These are phyloP conservation scores for Diaporthe ilicicola DNA, from an alignment of 2,329 filamentous ascomycete genomes.

Conservation along the genomic window DNA sequence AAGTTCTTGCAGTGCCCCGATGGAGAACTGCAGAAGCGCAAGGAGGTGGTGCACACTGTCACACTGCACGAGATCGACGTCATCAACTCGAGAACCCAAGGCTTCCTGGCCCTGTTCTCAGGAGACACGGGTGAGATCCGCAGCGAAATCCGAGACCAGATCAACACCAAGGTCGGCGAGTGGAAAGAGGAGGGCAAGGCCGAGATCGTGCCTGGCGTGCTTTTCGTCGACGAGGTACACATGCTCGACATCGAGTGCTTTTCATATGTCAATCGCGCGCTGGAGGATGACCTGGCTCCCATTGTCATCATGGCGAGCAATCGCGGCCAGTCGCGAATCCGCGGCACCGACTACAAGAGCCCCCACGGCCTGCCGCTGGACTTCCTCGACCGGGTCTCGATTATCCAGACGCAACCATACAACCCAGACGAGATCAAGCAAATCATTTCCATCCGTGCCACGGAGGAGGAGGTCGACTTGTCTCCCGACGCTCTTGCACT, in stretches of 20 bases:
- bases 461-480: conserved; percentile 95
- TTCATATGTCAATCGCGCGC: conserved; percentile 95
- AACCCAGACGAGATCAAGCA: conserved; percentile 85
- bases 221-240: conserved; percentile 99
- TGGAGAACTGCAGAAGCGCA: conserved; percentile 95
- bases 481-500: conserved; percentile 89
- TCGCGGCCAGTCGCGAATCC: conserved; percentile 87
- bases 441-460: conserved; percentile 90
- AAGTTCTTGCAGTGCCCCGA: conserved; percentile 98
- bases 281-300: conserved; percentile 93
- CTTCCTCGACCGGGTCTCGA: conserved; percentile 94
- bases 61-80: conserved; percentile 98
- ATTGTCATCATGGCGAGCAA: conserved; percentile 99
- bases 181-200: conserved; percentile 99
- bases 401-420: conserved; percentile 93
- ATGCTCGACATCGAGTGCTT: conserved; percentile 99
- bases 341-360: conserved; percentile 91
- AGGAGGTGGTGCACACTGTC: conserved; percentile 96
- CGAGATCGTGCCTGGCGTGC: conserved; percentile 93
- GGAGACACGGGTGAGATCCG: conserved; percentile 98
- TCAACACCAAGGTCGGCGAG: conserved; percentile 98
- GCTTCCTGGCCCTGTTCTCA: conserved; percentile 95
- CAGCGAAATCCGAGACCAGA: conserved; percentile 96
- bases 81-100: conserved; percentile 98
- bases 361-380: conserved; percentile 95